Conservation (phyloP, 139 green algal genomes). For the Zygnema circumcarinatum region DNA sequence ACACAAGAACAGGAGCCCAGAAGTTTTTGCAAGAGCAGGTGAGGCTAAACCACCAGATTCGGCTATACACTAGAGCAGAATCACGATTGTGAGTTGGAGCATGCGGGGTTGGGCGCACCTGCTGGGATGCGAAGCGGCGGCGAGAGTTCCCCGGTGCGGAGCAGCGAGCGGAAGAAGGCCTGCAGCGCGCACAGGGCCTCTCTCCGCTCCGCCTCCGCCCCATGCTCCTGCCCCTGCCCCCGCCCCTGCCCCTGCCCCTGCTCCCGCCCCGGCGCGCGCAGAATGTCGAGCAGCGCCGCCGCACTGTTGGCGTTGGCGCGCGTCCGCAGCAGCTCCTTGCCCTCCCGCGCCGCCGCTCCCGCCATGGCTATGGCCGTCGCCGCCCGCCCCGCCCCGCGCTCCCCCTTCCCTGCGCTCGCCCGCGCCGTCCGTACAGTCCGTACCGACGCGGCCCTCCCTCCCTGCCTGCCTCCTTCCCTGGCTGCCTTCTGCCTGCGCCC, state of each 20-base stretch:
- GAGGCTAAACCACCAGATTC: not conserved
- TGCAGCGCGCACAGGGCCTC: not conserved
- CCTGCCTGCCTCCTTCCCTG: too few species aligned
- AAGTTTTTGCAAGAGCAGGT: not conserved
- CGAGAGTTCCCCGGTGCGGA: not conserved
- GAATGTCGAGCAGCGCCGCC: not conserved
- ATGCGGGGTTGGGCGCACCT: not conserved
- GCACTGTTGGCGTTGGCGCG: conserved; percentile 20
- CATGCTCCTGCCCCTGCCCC: not conserved
- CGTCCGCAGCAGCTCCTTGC: conserved; percentile 69
- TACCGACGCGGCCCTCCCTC: too few species aligned
- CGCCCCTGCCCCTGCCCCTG: too few species aligned
- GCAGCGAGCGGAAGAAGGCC: not conserved
- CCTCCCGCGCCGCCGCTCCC: conserved; percentile 1
- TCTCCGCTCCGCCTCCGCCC: not conserved
- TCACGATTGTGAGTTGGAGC: not conserved
- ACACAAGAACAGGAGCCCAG: not conserved
- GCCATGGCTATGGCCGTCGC: not conserved
- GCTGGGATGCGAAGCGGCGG: not conserved
- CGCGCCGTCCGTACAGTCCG: not conserved
- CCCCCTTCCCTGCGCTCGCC: not conserved
- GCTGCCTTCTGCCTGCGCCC: too few species aligned
- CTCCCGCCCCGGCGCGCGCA: not conserved
- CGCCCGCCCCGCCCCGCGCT: not conserved
- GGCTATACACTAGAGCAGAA: not conserved